Percentiles rank a stretch among this genome's conserved stretches.
phyloP scores from a whole-genome alignment of 495 filamentous ascomycete genomes.

The Hyaloscypha variabilis region DNA sequence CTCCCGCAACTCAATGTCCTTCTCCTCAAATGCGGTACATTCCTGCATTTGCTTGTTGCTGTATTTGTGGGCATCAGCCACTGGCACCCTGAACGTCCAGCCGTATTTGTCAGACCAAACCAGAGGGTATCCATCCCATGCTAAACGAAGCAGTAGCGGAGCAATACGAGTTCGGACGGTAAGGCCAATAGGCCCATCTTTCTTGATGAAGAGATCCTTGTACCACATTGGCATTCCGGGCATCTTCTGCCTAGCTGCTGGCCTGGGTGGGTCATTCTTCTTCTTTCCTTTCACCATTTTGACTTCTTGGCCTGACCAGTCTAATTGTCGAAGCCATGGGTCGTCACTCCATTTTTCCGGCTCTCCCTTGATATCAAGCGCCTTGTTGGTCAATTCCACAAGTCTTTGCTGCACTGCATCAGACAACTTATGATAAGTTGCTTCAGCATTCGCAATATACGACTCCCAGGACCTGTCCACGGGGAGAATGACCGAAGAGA shows the following conservation, averaged over 20 bases:
- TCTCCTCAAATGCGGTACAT: constrained; percentile 79
- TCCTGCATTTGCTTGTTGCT: constrained; percentile 67
- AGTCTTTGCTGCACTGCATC: constrained; percentile 76
- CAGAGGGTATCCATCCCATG: constrained; percentile 88
- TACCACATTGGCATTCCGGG: constrained; percentile 97
- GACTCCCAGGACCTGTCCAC: constrained; percentile 84
- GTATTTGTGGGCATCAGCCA: constrained; percentile 63
- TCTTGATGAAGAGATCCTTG: constrained; percentile 80
- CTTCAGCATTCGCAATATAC: constrained; percentile 81
- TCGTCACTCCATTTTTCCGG: constrained; percentile 70
- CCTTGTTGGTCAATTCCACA: constrained; percentile 70
- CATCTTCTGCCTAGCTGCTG: constrained; percentile 83
- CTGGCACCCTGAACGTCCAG: constrained; percentile 85
- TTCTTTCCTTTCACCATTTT: constrained; percentile 91
- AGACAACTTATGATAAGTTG: constrained; percentile 77
- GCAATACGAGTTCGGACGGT: constrained; percentile 87
- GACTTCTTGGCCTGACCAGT: constrained; percentile 92
- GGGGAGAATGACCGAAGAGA: constrained; percentile 90
- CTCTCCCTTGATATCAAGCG: constrained; percentile 70
- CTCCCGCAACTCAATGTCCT: constrained; percentile 61
- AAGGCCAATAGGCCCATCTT: constrained; percentile 65
- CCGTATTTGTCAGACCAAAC: constrained; percentile 92
- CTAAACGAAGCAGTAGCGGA: constrained; percentile 79
- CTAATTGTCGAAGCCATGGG: constrained; percentile 89
- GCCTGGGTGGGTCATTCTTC: constrained; percentile 76